Conservation (phyloP, 768 basidiomycete species). For the Leccinum rimulosum region DNA sequence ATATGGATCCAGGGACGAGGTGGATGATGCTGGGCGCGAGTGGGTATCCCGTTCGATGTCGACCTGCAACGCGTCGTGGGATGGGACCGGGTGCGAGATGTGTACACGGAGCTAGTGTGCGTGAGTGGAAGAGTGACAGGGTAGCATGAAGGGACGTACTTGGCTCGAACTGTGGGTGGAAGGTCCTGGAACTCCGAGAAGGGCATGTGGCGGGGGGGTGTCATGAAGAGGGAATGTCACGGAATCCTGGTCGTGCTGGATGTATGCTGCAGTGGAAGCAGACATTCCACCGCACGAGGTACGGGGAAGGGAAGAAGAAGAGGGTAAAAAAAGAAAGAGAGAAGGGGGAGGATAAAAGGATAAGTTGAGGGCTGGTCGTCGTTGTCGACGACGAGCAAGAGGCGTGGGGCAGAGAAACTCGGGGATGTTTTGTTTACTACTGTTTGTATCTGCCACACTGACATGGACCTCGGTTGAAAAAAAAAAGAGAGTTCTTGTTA, state of each 20-base stretch:
- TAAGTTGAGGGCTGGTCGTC: conserved; percentile 23
- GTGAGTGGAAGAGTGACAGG: background rate
- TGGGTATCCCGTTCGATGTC: conserved; percentile 44
- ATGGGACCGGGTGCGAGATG: conserved; percentile 41
- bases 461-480: too few species aligned
- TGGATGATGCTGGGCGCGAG: conserved; percentile 70
- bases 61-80: conserved; percentile 28
- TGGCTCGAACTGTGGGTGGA: conserved; percentile 6
- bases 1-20: conserved; percentile 85
- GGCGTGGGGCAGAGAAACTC: conserved; percentile 28
- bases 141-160: conserved; percentile 9
- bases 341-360: conserved; percentile 1
- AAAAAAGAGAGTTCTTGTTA: too few species aligned
- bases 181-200: conserved; percentile 29
- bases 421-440: conserved; percentile 14
- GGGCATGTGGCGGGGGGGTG: conserved; percentile 42
- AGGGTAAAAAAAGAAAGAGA: conserved; percentile 22
- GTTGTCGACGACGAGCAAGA: conserved; percentile 33
- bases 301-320: background rate
- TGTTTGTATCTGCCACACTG: conserved; percentile 23
- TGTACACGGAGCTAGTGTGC: conserved; percentile 44
- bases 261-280: conserved; percentile 35
- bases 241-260: conserved; percentile 38
- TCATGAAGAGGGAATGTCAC: conserved; percentile 34
- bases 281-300: conserved; percentile 42